phyloP scores from a whole-genome alignment of 768 basidiomycete genomes.

The Pisolithus tinctorius region DNA sequence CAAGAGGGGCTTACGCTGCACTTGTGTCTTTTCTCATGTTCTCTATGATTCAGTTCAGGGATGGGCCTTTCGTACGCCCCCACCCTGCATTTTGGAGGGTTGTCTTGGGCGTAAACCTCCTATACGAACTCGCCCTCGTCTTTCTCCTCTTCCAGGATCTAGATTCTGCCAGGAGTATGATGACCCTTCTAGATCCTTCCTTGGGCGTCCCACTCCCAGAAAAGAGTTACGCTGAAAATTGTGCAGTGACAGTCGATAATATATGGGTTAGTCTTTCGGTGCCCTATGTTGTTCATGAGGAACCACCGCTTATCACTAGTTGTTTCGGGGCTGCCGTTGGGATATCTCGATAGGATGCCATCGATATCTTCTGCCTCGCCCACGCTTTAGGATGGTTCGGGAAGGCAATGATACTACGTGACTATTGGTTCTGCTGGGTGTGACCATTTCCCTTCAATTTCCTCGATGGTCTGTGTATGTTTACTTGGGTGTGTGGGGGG shows the following conservation, averaged over 20 bases:
- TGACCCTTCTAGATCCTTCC: slow-evolving; percentile 68
- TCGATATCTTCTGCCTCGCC: slow-evolving; percentile 84
- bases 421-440: slow-evolving; percentile 95
- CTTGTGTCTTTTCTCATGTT: slow-evolving; percentile 70
- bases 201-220: slow-evolving; percentile 72
- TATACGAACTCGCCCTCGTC: slow-evolving; percentile 78
- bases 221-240: slow-evolving; percentile 83
- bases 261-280: slow-evolving; percentile 51
- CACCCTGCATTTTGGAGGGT: slow-evolving; percentile 85
- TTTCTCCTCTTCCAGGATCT: slow-evolving; percentile 86
- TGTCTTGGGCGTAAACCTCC: slow-evolving; percentile 71
- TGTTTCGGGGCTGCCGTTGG: not conserved
- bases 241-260: slow-evolving; percentile 51
- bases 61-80: slow-evolving; percentile 83
- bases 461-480: slow-evolving; percentile 6
- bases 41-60: slow-evolving; percentile 84
- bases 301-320: slow-evolving; percentile 2
- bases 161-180: slow-evolving; percentile 66
- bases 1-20: slow-evolving; percentile 72
- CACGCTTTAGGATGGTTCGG: slow-evolving; percentile 88
- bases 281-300: not conserved
- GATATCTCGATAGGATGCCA: slow-evolving; percentile 46
- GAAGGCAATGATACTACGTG: slow-evolving; percentile 82
- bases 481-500: not conserved
- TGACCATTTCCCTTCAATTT: slow-evolving; percentile 12